A percentile compares a stretch with the other conserved stretches of the same genome.
phyloP scores from a whole-genome alignment of 352 stramenopile species.

The Globisporangium iwayamae region DNA sequence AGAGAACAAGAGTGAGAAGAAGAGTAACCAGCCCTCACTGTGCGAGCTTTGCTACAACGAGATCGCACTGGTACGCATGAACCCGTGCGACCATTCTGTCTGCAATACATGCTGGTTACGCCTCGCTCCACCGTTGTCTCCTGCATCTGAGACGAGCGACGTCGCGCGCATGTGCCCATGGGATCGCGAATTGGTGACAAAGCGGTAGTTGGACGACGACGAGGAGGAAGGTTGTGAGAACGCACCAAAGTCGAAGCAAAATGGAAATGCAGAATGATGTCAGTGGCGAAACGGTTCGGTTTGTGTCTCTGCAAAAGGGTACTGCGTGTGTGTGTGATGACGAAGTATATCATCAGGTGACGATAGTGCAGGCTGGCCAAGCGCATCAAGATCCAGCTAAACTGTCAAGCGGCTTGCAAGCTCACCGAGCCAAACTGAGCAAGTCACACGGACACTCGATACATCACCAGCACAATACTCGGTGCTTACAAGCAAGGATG shows the following conservation, averaged over 20 bases:
- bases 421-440: neutral
- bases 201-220: conserved; percentile 6
- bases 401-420: neutral
- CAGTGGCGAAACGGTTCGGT: neutral
- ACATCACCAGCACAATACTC: neutral
- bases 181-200: conserved; percentile 53
- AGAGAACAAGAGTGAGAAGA: conserved; percentile 11
- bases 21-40: conserved; percentile 12
- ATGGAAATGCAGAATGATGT: conserved; percentile 10
- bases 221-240: neutral
- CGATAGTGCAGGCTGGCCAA: conserved; percentile 4
- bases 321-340: neutral
- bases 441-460: neutral
- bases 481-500: neutral
- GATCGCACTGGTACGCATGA: conserved; percentile 45
- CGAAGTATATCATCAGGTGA: neutral
- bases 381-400: neutral
- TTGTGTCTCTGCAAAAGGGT: neutral
- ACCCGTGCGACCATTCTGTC: conserved; percentile 47
- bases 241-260: neutral
- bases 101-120: conserved; percentile 36
- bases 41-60: conserved; percentile 51
- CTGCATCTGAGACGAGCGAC: neutral
- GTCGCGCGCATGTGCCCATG: conserved; percentile 45
- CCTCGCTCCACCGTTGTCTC: conserved; percentile 8